Base-by-base conservation (phyloP, 2,329 filamentous ascomycete species). In the Scorias spongiosa region DNA sequence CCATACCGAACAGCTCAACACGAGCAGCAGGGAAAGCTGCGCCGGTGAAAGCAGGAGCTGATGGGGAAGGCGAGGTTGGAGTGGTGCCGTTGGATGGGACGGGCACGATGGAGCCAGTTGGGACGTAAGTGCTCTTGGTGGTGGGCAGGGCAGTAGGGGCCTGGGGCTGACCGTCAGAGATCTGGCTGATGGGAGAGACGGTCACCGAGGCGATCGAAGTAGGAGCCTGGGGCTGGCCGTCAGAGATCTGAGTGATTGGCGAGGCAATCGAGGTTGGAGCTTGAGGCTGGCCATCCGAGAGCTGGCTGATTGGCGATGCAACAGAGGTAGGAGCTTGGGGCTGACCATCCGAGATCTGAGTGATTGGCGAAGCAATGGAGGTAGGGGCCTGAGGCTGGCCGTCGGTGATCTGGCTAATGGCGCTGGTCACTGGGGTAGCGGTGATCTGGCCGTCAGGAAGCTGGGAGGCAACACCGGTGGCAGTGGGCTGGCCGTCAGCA, bases 361-460 rank as follows among this genome's bases (percentile, higher is more conserved):
- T 47, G 45, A 55, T 51, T 38, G 51, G 45, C n/a, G 42, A 20
- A 20, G 49, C 46, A 15, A 41, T 20, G 30, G 46, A 42, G n/a
- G 49, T 50, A 36, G 52, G 50, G 10, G 50, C 54, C 46, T 58
- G 55, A 30, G 55, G 46, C 44, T 59, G 58, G 14, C 58, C 58
- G 34, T 62, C 60, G 15, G 48, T 40, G 38, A 56, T 51, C 45
- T 61, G 56, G n/a, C 49, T 48, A 34, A 57, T 53, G 17, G 46
- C 40, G 17, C n/a, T 40, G 29, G 34, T 15, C 42, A 40, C 40
- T 29, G 32, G 32, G 14, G 47, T 42, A 4, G 46, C 45, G 30
- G 46, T 46, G 49, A 71, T 58, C 55, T 74, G 69, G 34, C 69
- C 70, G 46, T 74, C 70, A 3, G 62, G 61, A 49, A 63, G 63